These are phyloP conservation scores for Tardiomyces blankii DNA, from an alignment of 1,139 yeast genomes.

Conservation along the genomic window DNA sequence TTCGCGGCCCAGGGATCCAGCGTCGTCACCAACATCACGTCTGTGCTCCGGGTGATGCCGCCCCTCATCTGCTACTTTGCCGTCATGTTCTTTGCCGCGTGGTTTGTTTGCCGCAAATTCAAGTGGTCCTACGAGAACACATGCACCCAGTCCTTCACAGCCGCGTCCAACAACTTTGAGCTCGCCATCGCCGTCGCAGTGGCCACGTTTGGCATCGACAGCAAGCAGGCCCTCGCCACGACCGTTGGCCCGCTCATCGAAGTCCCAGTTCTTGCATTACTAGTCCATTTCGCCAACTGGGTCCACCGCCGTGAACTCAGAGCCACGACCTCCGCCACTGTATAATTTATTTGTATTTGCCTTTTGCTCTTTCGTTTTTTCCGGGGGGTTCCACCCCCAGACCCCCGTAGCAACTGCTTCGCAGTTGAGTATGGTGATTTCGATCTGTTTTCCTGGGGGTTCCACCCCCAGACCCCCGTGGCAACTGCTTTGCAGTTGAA, in stretches of 20 bases:
- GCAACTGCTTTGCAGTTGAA: too few relatives aligned
- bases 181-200: constrained; percentile 47
- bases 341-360: too few relatives aligned
- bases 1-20: constrained; percentile 43
- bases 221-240: constrained; percentile 47
- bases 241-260: constrained; percentile 51
- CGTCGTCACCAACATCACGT: constrained; percentile 38
- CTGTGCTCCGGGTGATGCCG: constrained; percentile 40
- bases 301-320: neutral
- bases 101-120: constrained; percentile 20
- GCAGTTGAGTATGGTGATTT: too few relatives aligned
- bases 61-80: constrained; percentile 41
- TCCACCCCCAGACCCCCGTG: too few relatives aligned
- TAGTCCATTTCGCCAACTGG: constrained; percentile 24
- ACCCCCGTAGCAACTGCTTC: too few relatives aligned
- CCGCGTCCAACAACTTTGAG: constrained; percentile 47
- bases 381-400: too few relatives aligned
- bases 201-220: constrained; percentile 41
- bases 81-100: constrained; percentile 37
- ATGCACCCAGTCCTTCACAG: constrained; percentile 45
- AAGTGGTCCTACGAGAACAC: constrained; percentile 33
- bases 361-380: too few relatives aligned
- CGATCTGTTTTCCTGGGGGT: too few relatives aligned
- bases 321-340: too few relatives aligned
- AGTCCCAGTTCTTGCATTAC: constrained; percentile 38